Evolutionary conservation across 352 stramenopile species (phyloP).

Genomic region (Globisporangium takayamanum): DNA sequence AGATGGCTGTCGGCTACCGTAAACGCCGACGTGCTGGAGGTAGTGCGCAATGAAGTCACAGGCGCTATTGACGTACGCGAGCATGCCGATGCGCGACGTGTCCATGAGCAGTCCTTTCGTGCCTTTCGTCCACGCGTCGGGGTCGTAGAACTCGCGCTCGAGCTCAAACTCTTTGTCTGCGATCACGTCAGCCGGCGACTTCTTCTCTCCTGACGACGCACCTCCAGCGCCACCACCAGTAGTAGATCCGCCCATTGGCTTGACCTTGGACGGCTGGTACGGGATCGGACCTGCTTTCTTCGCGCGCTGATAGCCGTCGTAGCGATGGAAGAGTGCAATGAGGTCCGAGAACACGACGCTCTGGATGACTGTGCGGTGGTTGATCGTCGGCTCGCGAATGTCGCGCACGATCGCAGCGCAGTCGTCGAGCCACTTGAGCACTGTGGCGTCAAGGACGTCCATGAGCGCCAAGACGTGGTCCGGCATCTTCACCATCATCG

Average conservation of each 20-base stretch:
- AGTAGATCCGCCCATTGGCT: not conserved
- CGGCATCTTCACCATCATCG: conserved; percentile 72
- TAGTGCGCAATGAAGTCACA: conserved; percentile 67
- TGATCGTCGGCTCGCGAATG: conserved; percentile 70
- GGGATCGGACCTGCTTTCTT: conserved; percentile 50
- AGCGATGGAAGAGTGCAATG: conserved; percentile 52
- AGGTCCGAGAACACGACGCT: conserved; percentile 56
- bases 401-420: conserved; percentile 64
- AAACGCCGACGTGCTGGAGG: conserved; percentile 20
- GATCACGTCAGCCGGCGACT: conserved; percentile 32
- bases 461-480: conserved; percentile 53
- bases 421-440: conserved; percentile 69
- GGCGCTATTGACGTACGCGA: conserved; percentile 71
- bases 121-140: conserved; percentile 41
- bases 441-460: conserved; percentile 50
- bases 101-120: conserved; percentile 58
- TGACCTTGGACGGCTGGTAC: conserved; percentile 44
- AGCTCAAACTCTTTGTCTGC: conserved; percentile 54
- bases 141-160: conserved; percentile 54
- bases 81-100: conserved; percentile 68
- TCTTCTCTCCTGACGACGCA: conserved; percentile 6
- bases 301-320: conserved; percentile 54
- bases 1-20: not conserved
- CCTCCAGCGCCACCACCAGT: not conserved
- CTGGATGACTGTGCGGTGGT: conserved; percentile 54